These are phyloP conservation scores for Litchi chinensis DNA, from an alignment of 345 rosid species.

Conservation along the genomic window DNA sequence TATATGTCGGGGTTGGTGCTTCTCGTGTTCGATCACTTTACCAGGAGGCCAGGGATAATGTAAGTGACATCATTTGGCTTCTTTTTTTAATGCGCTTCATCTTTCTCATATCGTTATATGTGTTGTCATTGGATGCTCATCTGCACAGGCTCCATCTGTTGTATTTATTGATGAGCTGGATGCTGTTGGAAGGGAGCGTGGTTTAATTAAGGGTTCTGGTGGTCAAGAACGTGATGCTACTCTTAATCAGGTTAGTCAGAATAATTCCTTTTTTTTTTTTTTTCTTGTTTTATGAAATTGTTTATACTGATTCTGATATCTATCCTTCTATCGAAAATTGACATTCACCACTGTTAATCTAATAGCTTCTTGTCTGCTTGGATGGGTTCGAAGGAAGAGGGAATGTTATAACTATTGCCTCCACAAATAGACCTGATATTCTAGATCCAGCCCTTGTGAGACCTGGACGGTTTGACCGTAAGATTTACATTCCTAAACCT, in stretches of 20 bases:
- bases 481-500: constrained; percentile 83
- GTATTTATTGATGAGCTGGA: constrained; percentile 94
- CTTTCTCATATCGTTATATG: background rate
- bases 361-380: constrained; percentile 85
- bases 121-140: constrained; percentile 13
- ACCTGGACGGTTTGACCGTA: constrained; percentile 90
- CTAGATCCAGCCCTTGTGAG: constrained; percentile 94
- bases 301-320: constrained; percentile 5
- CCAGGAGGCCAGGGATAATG: constrained; percentile 90
- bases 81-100: background rate
- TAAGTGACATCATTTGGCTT: constrained; percentile 29
- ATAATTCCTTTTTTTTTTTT: background rate
- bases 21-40: constrained; percentile 93
- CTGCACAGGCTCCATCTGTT: constrained; percentile 80
- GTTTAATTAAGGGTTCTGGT: constrained; percentile 92
- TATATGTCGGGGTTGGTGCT: constrained; percentile 96
- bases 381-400: constrained; percentile 99
- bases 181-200: constrained; percentile 98
- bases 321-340: constrained; percentile 6
- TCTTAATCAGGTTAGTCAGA: constrained; percentile 77
- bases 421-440: constrained; percentile 95
- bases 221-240: constrained; percentile 99
- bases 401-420: constrained; percentile 92
- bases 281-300: background rate
- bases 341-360: constrained; percentile 10